phyloP scores from a whole-genome alignment of 306 rosid species.

The Geum urbanum region DNA sequence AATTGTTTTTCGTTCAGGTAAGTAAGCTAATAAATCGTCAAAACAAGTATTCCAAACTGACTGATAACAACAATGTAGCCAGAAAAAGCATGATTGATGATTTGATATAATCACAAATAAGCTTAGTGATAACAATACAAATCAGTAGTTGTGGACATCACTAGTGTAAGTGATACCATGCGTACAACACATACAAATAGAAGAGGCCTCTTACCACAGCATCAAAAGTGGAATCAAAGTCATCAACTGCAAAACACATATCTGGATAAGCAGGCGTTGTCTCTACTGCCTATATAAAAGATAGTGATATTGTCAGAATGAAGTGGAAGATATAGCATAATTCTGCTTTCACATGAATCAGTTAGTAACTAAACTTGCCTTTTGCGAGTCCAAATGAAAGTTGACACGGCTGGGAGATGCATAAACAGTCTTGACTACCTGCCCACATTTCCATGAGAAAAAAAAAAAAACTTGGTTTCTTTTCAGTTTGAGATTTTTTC shows the following conservation, averaged over 20 bases:
- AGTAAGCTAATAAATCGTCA: background rate
- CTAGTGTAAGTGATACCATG: background rate
- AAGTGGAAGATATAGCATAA: constrained; percentile 21
- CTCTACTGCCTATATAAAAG: constrained; percentile 77
- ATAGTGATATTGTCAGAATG: constrained; percentile 28
- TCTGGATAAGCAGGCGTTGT: constrained; percentile 98
- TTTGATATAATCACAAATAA: background rate
- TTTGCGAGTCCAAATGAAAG: constrained; percentile 84
- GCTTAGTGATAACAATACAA: background rate
- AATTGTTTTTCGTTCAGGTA: no score
- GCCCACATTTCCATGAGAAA: constrained; percentile 17
- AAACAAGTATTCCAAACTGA: background rate
- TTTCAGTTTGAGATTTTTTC: background rate
- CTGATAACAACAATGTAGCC: background rate
- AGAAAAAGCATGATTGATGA: background rate
- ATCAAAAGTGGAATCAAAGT: constrained; percentile 98
- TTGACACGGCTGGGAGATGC: constrained; percentile 95
- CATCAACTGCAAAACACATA: constrained; percentile 92
- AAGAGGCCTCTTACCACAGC: constrained; percentile 63
- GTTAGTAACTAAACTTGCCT: constrained; percentile 47
- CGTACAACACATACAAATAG: background rate
- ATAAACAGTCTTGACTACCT: constrained; percentile 95
- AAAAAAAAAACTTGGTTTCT: background rate
- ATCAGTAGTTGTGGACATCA: background rate
- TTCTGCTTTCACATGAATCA: constrained; percentile 13